Evolutionary conservation across 73 alveolate genomes (phyloP).

Genomic region (Uronychia binucleata): DNA sequence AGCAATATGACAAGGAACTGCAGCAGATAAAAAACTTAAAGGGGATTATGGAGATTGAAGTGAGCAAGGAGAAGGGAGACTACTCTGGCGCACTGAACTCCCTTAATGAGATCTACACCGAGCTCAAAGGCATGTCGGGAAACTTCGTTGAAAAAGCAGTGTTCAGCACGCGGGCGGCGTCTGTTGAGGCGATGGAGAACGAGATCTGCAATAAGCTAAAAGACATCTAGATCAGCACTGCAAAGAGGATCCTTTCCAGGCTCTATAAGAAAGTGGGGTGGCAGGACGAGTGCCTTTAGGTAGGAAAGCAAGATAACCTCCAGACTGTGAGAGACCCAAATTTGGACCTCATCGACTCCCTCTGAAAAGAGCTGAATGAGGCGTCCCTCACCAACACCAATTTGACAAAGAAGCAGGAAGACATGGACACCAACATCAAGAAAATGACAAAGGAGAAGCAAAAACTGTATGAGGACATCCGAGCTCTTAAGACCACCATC

Average conservation of each 20-base stretch:
- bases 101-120: not conserved
- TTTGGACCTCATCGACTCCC: not conserved
- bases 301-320: not conserved
- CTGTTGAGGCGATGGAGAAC: not conserved
- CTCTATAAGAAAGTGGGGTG: not conserved
- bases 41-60: not conserved
- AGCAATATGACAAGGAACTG: not conserved
- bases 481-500: not conserved
- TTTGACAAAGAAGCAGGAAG: not conserved
- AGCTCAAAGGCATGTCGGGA: not conserved
- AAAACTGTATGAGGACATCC: not conserved
- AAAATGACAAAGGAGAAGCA: not conserved
- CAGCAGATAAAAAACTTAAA: not conserved
- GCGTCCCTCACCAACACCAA: not conserved
- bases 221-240: not conserved
- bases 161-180: not conserved
- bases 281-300: not conserved
- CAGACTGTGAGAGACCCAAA: not conserved
- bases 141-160: not conserved
- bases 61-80: not conserved
- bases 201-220: not conserved
- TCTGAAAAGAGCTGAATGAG: not conserved
- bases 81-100: not conserved
- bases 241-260: not conserved
- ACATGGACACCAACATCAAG: not conserved